Evolutionary conservation across 192 early-diverging fungal species (phyloP).

Genomic region (Martensiomyces pterosporus): DNA sequence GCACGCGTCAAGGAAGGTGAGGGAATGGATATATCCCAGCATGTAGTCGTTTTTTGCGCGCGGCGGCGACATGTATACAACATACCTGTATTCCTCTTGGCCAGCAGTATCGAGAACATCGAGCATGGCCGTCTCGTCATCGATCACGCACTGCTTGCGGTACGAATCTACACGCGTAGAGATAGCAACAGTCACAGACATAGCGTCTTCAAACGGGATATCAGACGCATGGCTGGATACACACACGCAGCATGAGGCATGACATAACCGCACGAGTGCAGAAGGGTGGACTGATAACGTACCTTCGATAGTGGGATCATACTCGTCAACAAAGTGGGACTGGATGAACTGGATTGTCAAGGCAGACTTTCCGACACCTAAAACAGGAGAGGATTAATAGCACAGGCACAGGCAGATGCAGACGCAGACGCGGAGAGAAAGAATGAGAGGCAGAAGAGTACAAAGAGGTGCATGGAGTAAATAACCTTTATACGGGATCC

Average conservation of each 20-base stretch:
- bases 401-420: no score
- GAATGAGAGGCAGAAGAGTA: no score
- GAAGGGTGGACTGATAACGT: constrained; percentile 7
- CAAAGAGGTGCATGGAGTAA: no score
- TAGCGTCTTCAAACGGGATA: no score
- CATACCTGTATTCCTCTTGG: constrained; percentile 84
- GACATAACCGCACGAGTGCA: no score
- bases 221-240: no score
- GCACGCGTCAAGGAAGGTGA: constrained; percentile 1
- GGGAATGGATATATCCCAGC: no score
- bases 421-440: no score
- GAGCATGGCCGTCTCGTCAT: constrained; percentile 79
- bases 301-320: constrained; percentile 96
- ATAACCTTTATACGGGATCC: no score
- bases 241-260: no score
- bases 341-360: constrained; percentile 80
- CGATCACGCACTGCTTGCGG: constrained; percentile 91
- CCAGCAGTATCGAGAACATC: constrained; percentile 96
- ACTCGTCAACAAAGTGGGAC: constrained; percentile 82
- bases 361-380: constrained; percentile 79
- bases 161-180: constrained; percentile 71
- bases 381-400: no score
- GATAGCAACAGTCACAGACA: background rate
- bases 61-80: background rate
- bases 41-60: background rate